Evolutionary conservation across 2,329 filamentous ascomycete genomes (phyloP), one percentile per base, ranked within the genome.

Genomic region (Fusarium torreyae): DNA sequence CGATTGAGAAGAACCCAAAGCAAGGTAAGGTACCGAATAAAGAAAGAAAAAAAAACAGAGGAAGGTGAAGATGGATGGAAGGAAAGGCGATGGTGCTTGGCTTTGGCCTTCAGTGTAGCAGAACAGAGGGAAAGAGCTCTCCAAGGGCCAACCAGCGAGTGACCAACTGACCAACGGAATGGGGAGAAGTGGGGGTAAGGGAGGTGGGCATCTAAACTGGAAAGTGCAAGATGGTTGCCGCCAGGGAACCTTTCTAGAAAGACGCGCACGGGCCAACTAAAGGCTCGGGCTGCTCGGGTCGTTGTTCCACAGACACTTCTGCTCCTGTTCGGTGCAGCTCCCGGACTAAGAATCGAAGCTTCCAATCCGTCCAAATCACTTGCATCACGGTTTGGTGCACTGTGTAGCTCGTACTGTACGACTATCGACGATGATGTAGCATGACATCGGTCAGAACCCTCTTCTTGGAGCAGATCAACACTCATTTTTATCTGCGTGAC

Each of bases 221-320:
- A 63, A 56, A 55, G 63, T 54, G 69, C 56, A 61, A 68, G 68
- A 61, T 65, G 68, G 63, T 61, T 69, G 69, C 68, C 64, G 59
- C 55, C 57, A 74, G 66, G 67, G 74, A 75, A 75, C 72, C 74
- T 75, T 75, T 75, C 74, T 75, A 75, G 74, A 75, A 75, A 49
- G 65, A 51, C 11, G 44, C 15, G 74, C 74, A 75, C 72, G 72
- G 60, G n/a, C 66, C 74, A 62, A 7, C 6, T 0, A 2, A 18
- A 10, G 73, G 52, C 48, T 61, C 39, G 44, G 28, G 73, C 73
- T 52, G 46, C 50, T 61, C 70, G 54, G 54, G 72, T 63, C 46
- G 62, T 66, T 65, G 69, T 74, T 75, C 73, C 54, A 74, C 59
- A 68, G 63, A 64, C 66, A 63, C 54, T 75, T 73, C 73, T 68